These are phyloP conservation scores for Citrus hindsii DNA, from an alignment of 345 rosid species.

Conservation along the genomic window DNA sequence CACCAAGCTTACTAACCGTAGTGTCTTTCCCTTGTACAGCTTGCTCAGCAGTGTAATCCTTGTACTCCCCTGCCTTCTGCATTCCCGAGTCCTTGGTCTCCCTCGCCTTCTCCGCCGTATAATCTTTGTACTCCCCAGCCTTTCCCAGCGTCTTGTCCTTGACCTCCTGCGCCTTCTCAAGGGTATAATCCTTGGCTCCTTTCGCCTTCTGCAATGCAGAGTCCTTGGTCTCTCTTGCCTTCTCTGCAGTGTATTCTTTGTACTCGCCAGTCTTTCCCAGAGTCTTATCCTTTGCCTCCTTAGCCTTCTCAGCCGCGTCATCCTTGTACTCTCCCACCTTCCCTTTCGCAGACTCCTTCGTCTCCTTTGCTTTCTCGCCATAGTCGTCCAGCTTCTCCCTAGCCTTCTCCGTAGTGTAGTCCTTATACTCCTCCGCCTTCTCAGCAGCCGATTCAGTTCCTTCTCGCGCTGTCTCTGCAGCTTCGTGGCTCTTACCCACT, in stretches of 20 bases:
- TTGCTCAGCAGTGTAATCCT: slow-evolving; percentile 31
- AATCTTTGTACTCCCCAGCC: slow-evolving; percentile 45
- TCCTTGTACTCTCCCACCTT: slow-evolving; percentile 26
- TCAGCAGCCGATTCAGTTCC: slow-evolving; percentile 5
- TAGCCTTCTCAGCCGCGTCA: slow-evolving; percentile 24
- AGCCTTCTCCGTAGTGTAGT: slow-evolving; percentile 31
- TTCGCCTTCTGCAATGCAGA: slow-evolving; percentile 7
- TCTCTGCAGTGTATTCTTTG: slow-evolving; percentile 33
- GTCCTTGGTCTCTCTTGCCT: slow-evolving; percentile 15
- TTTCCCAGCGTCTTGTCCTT: slow-evolving; percentile 34
- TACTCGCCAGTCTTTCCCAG: slow-evolving; percentile 36
- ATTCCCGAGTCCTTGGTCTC: slow-evolving; percentile 20
- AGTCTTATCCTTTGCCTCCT: slow-evolving; percentile 32
- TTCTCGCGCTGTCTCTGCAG: slow-evolving; percentile 10
- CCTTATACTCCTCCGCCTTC: slow-evolving; percentile 24
- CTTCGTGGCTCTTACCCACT: slow-evolving; percentile 44
- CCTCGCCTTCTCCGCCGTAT: slow-evolving; percentile 11
- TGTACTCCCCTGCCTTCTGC: slow-evolving; percentile 14
- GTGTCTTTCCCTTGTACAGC: slow-evolving; percentile 28
- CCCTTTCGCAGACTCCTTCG: background rate
- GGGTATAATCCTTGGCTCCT: slow-evolving; percentile 12
- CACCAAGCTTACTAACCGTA: slow-evolving; percentile 12
- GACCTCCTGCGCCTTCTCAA: slow-evolving; percentile 29
- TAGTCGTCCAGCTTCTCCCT: slow-evolving; percentile 16
- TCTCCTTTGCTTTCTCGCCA: background rate